Evolutionary conservation across 306 rosid genomes (phyloP), one percentile per base, ranked within the genome.

Genomic region (Cajanus cajan): DNA sequence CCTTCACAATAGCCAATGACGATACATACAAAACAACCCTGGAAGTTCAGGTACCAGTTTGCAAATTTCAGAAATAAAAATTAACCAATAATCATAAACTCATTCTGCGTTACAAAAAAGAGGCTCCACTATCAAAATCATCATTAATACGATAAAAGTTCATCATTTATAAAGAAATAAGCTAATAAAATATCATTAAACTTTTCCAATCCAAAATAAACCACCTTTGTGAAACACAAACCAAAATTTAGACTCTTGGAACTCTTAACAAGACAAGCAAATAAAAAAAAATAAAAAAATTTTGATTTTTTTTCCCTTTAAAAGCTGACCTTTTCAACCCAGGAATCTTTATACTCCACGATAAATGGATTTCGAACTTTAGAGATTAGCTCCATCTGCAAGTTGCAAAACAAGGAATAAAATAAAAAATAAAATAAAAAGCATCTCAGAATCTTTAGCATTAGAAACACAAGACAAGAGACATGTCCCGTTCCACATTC

Each of bases 11-110:
- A 95, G 82, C 99, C 98, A 44, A 93, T 82, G 77, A 95, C 78
- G 51, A 95, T 95, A 87, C 99, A 95, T 33, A 95, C 99, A 79
- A 90, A 95, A 82, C 98, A 95, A 82, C 99, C 99, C 99, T 95
- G 94, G 33, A 76, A 75, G 25, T 52, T 68, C 82, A 76, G 43
- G 37, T 43, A 81, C 25, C 76, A 74, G 19, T 58, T 61, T 7
- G 31, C 45, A 50, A 85, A 77, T 78, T 58, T 66, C 70, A 75
- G 44, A 78, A 47, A 7, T 76, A 70, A 47, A 62, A 78, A 55
- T 15, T 62, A 63, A 83, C 68, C 62, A 76, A 57, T 24, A 74
- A 28, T 31, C 31, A 73, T 24, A 66, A 31, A 51, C 15, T 41
- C 57, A 71, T 45, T 24, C 31, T 16, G 36, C 24, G 57, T 34